Base-by-base conservation (phyloP, 257 asterid species). In the Lavandula angustifolia region DNA sequence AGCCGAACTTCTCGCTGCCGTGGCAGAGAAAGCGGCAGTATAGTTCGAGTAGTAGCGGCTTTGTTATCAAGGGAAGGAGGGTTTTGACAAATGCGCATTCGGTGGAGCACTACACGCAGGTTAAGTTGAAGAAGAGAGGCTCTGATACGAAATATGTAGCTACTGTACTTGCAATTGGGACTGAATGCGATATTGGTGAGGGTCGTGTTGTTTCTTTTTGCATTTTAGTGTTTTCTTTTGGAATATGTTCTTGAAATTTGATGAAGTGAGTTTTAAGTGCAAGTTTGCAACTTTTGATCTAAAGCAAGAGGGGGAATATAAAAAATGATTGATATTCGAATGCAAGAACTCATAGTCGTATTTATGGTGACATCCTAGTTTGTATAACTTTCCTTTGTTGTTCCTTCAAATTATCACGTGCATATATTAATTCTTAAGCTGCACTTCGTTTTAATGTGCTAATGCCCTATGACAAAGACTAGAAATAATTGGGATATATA, bases 21-120 rank as follows among this genome's bases (percentile, higher is more conserved):
- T 91, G 98, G 98, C 98, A 91, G 87, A 82, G 95, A 69, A 91
- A 91, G 47, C 77, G 96, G 78, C 98, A 91, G 84, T 88, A 79
- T 54, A 88, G 98, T 52, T 91, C 98, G 50, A 91, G 95, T 34
- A 91, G 98, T 58, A 88, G 94, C 35, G 98, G 98, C 22, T 88
- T 88, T 70, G 88, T 91, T 69, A 91, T 88, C 14, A 78, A 77
- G 52, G 96, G 96, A 59, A 78, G 94, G 79, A 82, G 98, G 84
- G 87, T 91, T 71, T 75, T 91, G 75, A 88, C 96, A 11, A 86
- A 91, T 83, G 98, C 98, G n/a, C 98, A 91, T 75, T 91, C 98
- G 1, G 96, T 91, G 37, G 95, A 91, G 81, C 98, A 91, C 75
- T 74, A 84, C 69, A 91, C 98, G 17, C 98, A 91, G 86, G 95